Base-by-base conservation (phyloP, 1,284 basidiomycete species). In the Malassezia yamatoensis region DNA sequence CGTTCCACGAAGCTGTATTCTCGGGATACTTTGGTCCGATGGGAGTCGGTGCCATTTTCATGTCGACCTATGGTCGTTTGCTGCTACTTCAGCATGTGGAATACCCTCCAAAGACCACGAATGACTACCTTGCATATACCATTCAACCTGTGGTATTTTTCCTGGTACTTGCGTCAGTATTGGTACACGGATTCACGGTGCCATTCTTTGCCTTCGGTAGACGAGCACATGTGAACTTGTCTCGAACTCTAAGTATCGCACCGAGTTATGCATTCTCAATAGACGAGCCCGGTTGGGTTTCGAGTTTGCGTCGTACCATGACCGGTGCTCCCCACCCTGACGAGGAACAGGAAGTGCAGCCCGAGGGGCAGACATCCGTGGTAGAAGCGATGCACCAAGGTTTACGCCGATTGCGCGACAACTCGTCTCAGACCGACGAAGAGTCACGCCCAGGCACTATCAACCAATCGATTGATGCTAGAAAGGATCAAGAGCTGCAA, bases 101-200 rank as follows among this genome's bases (percentile, higher is more conserved):
- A 20, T 48, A 64, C 18, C 72, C 70, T n/a, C 70, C 73, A 0
- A 43, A 67, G 49, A 66, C 62, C 8, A 54, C 52, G 43, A 71
- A 72, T 50, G 72, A 74, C 21, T 60, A 68, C 8, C 62, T 75
- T 0, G 64, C 72, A 3, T 47, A 66, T 41, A 70, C 68, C 10
- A 71, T 74, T 49, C 70, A 74, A 36, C 72, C 72, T 16, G 70
- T 74, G 53, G 66, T 74, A 36, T 74, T 64, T 64, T 74, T 75
- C 44, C 64, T 75, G 48, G 67, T 75, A 21, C 62, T 75, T 20
- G 67, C 68, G 49, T 74, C 72, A 38, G 66, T 71, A 49, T 51
- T 67, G 42, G 63, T 75, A 1, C 73, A 75, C 54, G 73, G 73
- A 37, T 67, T 75, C 43, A 73, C 72, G 32, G 60, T 75, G 16